These are phyloP conservation scores for Aspergillus quadricinctus DNA, from an alignment of 2,329 filamentous ascomycete species.

Conservation along the genomic window DNA sequence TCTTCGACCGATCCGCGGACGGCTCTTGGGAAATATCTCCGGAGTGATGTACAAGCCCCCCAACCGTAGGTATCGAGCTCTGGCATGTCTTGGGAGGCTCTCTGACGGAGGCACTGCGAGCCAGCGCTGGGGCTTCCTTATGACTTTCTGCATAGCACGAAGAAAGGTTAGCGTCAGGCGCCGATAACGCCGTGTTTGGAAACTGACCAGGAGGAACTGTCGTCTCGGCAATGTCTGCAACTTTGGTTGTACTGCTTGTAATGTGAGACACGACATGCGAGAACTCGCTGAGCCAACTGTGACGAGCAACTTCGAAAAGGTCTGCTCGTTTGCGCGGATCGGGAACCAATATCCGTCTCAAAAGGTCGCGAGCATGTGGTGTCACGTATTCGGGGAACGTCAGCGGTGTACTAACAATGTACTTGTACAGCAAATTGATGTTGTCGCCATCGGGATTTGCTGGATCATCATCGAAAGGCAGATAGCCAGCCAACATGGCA, in stretches of 20 bases:
- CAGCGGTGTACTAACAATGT: constrained; percentile 93
- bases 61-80: constrained; percentile 45
- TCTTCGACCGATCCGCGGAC: constrained; percentile 60
- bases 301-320: constrained; percentile 91
- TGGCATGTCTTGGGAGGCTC: constrained; percentile 69
- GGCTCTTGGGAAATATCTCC: constrained; percentile 67
- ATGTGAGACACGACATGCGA: constrained; percentile 96
- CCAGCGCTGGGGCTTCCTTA: constrained; percentile 58
- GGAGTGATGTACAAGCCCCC: constrained; percentile 67
- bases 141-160: constrained; percentile 40
- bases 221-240: constrained; percentile 77
- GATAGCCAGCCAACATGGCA: constrained; percentile 95
- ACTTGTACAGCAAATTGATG: constrained; percentile 98
- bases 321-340: constrained; percentile 93
- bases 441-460: constrained; percentile 98
- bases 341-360: constrained; percentile 89
- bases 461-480: constrained; percentile 96
- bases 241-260: constrained; percentile 87
- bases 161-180: constrained; percentile 3
- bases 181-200: not conserved
- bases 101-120: constrained; percentile 87
- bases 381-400: constrained; percentile 99
- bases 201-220: constrained; percentile 57
- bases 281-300: constrained; percentile 97
- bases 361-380: constrained; percentile 86